These are phyloP conservation scores for Lumnitzera racemosa DNA, from an alignment of 345 rosid species.

Conservation along the genomic window DNA sequence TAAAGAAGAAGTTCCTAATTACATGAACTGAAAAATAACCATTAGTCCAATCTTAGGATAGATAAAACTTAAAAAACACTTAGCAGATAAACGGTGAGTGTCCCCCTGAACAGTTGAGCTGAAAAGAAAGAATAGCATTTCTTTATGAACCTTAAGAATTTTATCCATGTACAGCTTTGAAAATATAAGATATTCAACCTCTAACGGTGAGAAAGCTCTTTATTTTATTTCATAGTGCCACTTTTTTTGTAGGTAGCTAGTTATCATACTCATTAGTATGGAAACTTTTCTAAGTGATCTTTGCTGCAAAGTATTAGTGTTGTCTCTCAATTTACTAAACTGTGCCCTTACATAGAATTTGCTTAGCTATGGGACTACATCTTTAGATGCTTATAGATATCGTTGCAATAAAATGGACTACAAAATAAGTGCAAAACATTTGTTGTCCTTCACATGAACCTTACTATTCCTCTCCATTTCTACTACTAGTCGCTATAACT, in stretches of 20 bases:
- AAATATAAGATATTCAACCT: constrained; percentile 23
- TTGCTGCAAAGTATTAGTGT: constrained; percentile 32
- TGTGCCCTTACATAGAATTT: constrained; percentile 32
- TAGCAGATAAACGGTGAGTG: no score
- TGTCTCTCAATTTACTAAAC: constrained; percentile 25
- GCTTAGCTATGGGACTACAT: constrained; percentile 36
- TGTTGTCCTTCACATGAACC: constrained; percentile 47
- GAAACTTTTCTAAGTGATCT: constrained; percentile 25
- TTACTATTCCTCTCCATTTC: constrained; percentile 41
- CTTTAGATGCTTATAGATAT: constrained; percentile 44
- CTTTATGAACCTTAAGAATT: constrained; percentile 42
- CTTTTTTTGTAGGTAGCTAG: constrained; percentile 8
- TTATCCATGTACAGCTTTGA: constrained; percentile 21
- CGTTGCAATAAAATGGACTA: constrained; percentile 28
- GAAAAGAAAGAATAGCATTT: neutral
- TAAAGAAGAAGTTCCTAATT: neutral
- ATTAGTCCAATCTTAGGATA: constrained; percentile 7
- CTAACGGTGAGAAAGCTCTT: constrained; percentile 8
- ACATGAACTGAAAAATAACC: neutral
- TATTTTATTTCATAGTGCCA: constrained; percentile 4
- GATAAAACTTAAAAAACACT: neutral
- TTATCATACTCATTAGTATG: constrained; percentile 25
- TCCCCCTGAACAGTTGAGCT: neutral
- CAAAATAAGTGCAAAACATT: constrained; percentile 42
- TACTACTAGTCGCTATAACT: no score